Conservation (phyloP, 805 yeast genomes). For the Middelhovenomyces tepae region DNA sequence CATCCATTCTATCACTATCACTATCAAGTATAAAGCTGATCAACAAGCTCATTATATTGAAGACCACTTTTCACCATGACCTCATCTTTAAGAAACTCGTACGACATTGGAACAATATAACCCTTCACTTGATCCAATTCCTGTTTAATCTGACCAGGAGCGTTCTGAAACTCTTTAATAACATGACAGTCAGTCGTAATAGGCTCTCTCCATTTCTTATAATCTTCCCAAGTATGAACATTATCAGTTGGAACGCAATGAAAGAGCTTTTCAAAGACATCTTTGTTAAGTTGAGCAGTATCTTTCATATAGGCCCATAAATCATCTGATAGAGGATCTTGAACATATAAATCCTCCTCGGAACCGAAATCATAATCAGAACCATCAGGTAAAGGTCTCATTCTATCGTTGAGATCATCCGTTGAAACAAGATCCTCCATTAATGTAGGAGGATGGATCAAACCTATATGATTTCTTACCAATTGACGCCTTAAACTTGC, state of each 20-base stretch:
- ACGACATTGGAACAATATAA: conserved; percentile 6
- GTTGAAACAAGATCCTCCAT: conserved; percentile 3
- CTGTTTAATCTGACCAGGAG: conserved; percentile 4
- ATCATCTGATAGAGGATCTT: conserved; percentile 10
- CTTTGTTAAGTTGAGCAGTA: conserved; percentile 24
- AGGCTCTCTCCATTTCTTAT: conserved; percentile 5
- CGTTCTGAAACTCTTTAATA: conserved; percentile 2
- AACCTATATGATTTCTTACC: conserved; percentile 8
- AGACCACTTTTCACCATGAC: conserved; percentile 7
- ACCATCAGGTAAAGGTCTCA: neutral
- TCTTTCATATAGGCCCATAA: conserved; percentile 22
- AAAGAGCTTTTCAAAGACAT: conserved; percentile 9
- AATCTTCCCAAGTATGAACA: conserved; percentile 5
- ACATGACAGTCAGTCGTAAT: conserved; percentile 7
- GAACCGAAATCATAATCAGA: conserved; percentile 5
- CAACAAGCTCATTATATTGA: conserved; percentile 8
- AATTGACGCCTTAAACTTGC: conserved; percentile 5
- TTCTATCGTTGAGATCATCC: conserved; percentile 6
- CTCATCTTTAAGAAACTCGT: conserved; percentile 9
- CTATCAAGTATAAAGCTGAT: conserved; percentile 7
- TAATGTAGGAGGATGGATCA: conserved; percentile 2
- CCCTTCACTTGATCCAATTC: conserved; percentile 8
- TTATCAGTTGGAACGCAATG: conserved; percentile 9
- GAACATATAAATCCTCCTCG: conserved; percentile 5
- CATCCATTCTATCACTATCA: too few relatives aligned